Conservation (phyloP, 768 basidiomycete genomes). For the Myochromella boudieri region DNA sequence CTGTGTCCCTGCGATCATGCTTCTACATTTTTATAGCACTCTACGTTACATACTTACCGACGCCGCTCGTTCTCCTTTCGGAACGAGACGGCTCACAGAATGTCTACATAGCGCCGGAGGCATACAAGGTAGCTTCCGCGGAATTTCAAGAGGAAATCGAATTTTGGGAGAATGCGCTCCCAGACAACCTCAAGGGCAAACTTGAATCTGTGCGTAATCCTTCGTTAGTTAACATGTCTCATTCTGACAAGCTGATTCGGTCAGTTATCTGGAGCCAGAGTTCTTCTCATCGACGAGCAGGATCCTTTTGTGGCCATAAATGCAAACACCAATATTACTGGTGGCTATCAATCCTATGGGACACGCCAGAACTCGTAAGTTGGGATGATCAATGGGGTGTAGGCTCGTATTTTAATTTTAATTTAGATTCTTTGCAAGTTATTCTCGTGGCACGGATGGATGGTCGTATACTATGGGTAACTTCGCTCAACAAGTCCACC, state of each 20-base stretch:
- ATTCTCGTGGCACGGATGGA: slow-evolving; percentile 32
- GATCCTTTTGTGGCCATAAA: slow-evolving; percentile 53
- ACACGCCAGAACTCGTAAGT: slow-evolving; percentile 49
- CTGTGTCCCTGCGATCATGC: not conserved
- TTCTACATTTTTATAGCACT: slow-evolving; percentile 27
- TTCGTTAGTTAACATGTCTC: not conserved
- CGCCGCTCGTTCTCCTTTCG: slow-evolving; percentile 48
- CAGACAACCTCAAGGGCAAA: slow-evolving; percentile 45
- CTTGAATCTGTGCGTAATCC: slow-evolving; percentile 37
- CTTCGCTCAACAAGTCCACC: slow-evolving; percentile 55
- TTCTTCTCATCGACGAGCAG: slow-evolving; percentile 50
- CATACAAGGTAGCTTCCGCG: slow-evolving; percentile 47
- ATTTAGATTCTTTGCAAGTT: slow-evolving; percentile 48
- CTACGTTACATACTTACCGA: slow-evolving; percentile 48
- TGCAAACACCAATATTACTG: slow-evolving; percentile 47
- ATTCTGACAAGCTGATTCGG: not conserved
- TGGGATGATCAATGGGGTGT: not conserved
- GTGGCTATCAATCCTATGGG: slow-evolving; percentile 52
- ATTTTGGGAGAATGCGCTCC: slow-evolving; percentile 55
- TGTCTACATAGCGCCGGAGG: slow-evolving; percentile 54
- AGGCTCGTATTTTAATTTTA: not conserved
- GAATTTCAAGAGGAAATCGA: slow-evolving; percentile 51
- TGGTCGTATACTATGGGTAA: slow-evolving; percentile 50
- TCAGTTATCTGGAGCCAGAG: slow-evolving; percentile 51
- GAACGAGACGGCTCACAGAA: slow-evolving; percentile 42